Evolutionary conservation across 345 rosid genomes (phyloP).

Genomic region (Camelina laxa): DNA sequence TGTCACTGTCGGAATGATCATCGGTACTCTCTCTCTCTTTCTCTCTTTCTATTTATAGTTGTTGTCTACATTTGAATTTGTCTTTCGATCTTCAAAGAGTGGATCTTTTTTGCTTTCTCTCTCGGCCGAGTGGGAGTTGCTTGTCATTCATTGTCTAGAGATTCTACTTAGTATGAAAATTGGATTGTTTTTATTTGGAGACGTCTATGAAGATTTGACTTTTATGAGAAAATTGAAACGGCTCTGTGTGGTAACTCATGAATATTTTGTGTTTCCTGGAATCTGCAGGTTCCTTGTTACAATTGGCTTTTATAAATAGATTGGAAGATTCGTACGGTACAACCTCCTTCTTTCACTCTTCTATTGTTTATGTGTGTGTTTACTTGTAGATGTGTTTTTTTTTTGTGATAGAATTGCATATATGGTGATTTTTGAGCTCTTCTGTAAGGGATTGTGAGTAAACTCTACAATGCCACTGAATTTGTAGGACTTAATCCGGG

Average conservation of each 20-base stretch:
- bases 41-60: constrained; percentile 12
- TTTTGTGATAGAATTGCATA: constrained; percentile 7
- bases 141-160: constrained; percentile 1
- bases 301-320: constrained; percentile 71
- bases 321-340: constrained; percentile 82
- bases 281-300: constrained; percentile 83
- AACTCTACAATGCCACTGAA: not conserved
- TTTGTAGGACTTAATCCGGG: not conserved
- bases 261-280: constrained; percentile 25
- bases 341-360: constrained; percentile 5
- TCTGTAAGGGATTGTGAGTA: not conserved
- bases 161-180: constrained; percentile 9
- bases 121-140: not conserved
- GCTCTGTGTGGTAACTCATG: constrained; percentile 28
- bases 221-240: constrained; percentile 24
- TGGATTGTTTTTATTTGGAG: not conserved
- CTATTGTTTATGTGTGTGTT: not conserved
- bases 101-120: not conserved
- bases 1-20: constrained; percentile 90
- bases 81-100: constrained; percentile 6
- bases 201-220: constrained; percentile 24
- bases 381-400: constrained; percentile 8
- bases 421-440: not conserved
- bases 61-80: constrained; percentile 6
- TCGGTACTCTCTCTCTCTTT: constrained; percentile 55